phyloP scores from a whole-genome alignment of 768 basidiomycete genomes.

The Lactarius sp. region DNA sequence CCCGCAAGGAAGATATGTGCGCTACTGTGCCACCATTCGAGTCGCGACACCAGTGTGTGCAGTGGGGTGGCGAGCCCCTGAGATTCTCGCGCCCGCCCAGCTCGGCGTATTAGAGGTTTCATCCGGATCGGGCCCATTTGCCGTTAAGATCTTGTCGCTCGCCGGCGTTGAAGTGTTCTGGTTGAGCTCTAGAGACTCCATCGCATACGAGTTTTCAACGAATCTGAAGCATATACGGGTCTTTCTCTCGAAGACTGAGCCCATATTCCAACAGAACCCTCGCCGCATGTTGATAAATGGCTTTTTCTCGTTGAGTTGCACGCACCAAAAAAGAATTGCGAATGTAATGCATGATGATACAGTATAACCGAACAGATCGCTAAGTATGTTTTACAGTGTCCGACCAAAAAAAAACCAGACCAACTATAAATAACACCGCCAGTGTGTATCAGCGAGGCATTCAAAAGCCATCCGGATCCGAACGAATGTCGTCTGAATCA shows the following conservation, averaged over 20 bases:
- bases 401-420: not conserved
- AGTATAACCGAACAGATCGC: not conserved
- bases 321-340: not conserved
- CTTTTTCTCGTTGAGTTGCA: not conserved
- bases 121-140: too few species aligned
- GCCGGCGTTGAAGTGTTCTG: too few species aligned
- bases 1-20: constrained; percentile 46
- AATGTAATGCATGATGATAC: not conserved
- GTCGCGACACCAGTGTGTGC: constrained; percentile 66
- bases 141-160: too few species aligned
- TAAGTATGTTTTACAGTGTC: not conserved
- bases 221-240: too few species aligned
- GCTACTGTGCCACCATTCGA: constrained; percentile 74
- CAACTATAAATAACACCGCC: not conserved
- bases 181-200: too few species aligned
- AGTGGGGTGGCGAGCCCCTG: constrained; percentile 74
- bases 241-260: too few species aligned
- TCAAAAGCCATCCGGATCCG: not conserved
- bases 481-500: not conserved
- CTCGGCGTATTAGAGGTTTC: constrained; percentile 45
- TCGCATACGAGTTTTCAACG: too few species aligned
- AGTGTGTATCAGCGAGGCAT: too few species aligned
- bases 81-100: constrained; percentile 79
- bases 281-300: not conserved
- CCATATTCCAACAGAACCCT: too few species aligned